phyloP scores from a whole-genome alignment of 139 green algal species.

The Mesostigma viride region DNA sequence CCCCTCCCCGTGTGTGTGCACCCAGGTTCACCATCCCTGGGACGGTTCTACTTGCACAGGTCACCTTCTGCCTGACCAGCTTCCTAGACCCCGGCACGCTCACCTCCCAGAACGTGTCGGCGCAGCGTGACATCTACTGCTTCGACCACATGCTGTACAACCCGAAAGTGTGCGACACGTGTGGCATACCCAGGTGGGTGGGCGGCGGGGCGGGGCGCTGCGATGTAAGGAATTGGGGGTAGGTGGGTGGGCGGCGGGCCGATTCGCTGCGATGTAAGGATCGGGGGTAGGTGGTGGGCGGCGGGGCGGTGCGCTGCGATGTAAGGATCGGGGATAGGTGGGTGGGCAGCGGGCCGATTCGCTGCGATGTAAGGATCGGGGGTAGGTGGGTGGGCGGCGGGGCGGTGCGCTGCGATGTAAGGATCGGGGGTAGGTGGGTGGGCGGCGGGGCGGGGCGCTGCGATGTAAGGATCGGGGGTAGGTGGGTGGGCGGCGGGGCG shows the following conservation, averaged over 20 bases:
- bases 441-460: too few species aligned
- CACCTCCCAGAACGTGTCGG: constrained; percentile 9
- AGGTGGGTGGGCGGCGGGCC: not conserved
- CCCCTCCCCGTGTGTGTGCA: too few species aligned
- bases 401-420: not conserved
- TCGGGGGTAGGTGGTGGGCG: too few species aligned
- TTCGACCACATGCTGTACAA: constrained; percentile 12
- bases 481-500: not conserved
- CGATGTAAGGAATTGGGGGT: not conserved
- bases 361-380: not conserved
- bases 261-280: not conserved
- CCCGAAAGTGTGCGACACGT: constrained; percentile 7
- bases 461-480: not conserved
- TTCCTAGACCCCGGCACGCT: constrained; percentile 17
- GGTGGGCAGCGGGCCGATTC: not conserved
- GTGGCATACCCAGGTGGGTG: constrained; percentile 1
- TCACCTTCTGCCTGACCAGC: constrained; percentile 11
- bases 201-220: not conserved
- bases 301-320: not conserved
- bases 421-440: too few species aligned
- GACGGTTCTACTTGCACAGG: not conserved
- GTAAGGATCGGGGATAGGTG: not conserved
- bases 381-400: too few species aligned
- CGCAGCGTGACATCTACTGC: not conserved
- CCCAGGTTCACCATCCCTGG: constrained; percentile 11